Conservation (phyloP, 768 basidiomycete species). For the Pisolithus marmoratus region DNA sequence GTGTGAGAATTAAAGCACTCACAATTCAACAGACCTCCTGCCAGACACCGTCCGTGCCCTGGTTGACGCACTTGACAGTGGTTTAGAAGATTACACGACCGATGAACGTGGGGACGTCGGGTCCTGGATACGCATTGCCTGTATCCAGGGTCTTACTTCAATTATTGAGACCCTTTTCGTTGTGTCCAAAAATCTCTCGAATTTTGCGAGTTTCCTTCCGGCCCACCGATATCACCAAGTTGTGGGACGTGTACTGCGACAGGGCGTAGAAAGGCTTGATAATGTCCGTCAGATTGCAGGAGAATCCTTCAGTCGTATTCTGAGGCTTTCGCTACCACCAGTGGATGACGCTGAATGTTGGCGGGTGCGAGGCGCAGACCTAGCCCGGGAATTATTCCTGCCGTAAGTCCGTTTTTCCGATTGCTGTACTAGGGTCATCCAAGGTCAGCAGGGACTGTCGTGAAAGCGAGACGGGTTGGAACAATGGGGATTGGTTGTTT, state of each 20-base stretch:
- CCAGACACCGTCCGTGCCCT: conserved; percentile 41
- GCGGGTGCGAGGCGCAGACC: conserved; percentile 42
- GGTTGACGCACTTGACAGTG: conserved; percentile 55
- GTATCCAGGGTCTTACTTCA: conserved; percentile 58
- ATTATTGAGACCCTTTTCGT: conserved; percentile 48
- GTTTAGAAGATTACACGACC: conserved; percentile 83
- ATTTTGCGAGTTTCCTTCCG: conserved; percentile 58
- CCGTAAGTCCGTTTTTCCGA: conserved; percentile 31
- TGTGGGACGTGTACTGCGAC: conserved; percentile 72
- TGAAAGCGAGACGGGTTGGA: conserved; percentile 45
- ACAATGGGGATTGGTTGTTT: conserved; percentile 69
- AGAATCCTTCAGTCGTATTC: conserved; percentile 46
- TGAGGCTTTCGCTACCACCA: conserved; percentile 42
- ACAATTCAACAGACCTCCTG: conserved; percentile 39
- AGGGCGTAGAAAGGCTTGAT: conserved; percentile 86
- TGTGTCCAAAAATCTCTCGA: conserved; percentile 34
- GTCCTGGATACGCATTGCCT: conserved; percentile 86
- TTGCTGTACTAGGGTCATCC: neutral
- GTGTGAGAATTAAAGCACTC: conserved; percentile 7
- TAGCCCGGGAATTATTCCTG: conserved; percentile 51
- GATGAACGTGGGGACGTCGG: conserved; percentile 97
- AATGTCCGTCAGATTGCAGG: conserved; percentile 84
- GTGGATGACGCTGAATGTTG: conserved; percentile 39
- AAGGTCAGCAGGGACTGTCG: conserved; percentile 27
- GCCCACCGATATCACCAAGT: conserved; percentile 48